Evolutionary conservation across 2,329 filamentous ascomycete genomes (phyloP).

Genomic region (Cytospora mali): DNA sequence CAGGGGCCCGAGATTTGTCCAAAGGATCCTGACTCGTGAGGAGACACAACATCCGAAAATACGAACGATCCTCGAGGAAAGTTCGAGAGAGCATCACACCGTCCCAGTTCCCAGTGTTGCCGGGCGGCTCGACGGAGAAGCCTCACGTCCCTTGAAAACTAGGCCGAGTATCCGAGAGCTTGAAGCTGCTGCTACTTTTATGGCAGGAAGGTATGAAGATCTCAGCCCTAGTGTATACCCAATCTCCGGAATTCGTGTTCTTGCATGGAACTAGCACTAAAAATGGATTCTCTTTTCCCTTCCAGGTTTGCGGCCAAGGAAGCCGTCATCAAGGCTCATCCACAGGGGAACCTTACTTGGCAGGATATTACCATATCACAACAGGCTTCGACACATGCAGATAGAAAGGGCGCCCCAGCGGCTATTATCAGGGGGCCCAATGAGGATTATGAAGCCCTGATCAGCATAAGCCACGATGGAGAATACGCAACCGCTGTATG

Average conservation of each 20-base stretch:
- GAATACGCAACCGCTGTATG: slow-evolving; percentile 77
- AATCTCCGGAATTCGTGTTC: background rate
- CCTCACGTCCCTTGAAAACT: background rate
- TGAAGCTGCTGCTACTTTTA: slow-evolving; percentile 44
- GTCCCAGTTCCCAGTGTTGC: background rate
- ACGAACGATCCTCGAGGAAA: slow-evolving; percentile 6
- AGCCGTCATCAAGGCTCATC: slow-evolving; percentile 72
- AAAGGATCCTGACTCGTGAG: slow-evolving; percentile 49
- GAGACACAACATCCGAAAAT: slow-evolving; percentile 37
- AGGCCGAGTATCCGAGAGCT: slow-evolving; percentile 31
- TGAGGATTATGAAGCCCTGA: slow-evolving; percentile 52
- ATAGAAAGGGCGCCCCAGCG: slow-evolving; percentile 15
- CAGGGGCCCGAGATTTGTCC: slow-evolving; percentile 48
- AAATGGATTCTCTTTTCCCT: background rate
- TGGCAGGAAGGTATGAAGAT: slow-evolving; percentile 48
- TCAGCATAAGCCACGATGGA: slow-evolving; percentile 87
- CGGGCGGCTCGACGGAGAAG: background rate
- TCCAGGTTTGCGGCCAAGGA: slow-evolving; percentile 72
- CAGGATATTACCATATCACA: slow-evolving; percentile 58
- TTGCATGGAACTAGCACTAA: background rate
- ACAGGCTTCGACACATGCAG: slow-evolving; percentile 15
- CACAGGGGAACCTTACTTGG: slow-evolving; percentile 59
- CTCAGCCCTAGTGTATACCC: background rate
- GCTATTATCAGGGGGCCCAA: slow-evolving; percentile 30
- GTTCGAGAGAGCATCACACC: background rate